Evolutionary conservation across 169 alveolate species (phyloP), one percentile per base, ranked within the genome.

Genomic region (Plasmodium coatneyi): DNA sequence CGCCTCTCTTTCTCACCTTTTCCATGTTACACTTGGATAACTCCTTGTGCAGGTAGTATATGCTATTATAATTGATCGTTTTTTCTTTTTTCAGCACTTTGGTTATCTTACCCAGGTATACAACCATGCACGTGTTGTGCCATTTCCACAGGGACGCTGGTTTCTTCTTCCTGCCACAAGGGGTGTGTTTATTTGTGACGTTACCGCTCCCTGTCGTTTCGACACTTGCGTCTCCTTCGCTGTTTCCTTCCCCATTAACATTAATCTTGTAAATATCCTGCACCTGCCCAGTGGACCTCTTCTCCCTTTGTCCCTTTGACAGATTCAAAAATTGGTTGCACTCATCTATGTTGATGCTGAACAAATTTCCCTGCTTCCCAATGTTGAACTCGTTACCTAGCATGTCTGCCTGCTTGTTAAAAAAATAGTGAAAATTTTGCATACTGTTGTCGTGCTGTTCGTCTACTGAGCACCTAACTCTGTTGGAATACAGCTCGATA

Each of bases 121-220:
- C 25, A 60, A 89, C 94, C 87, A 89, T 60, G 34, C 83, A 78
- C 22, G 94, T 89, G 52, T 89, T 89, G 34, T 89, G 94, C 94
- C 94, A 89, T 32, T 70, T 46, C 94, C 94, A 89, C 43, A 86
- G 5, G 3, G 36, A 6, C 7, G 25, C 74, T 10, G 10, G 54
- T 25, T 49, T 76, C 41, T 72, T 36, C 14, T 30, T 71, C 49
- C 60, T 71, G 19, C 12, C 3, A 41, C 54, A 1, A 71, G 22
- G 5, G 4, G 43, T 16, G 14, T 22, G 19, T 22, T 2, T 2
- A 36, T 70, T 49, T 9, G 39, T 71, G 16, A 41, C 14, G 39
- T 71, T 30, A 3, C 52, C 41, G 41, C 28, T 10, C 56, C 56
- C 2, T 0, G 49, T 41, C 49, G 10, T 3, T 46, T 46, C 56